phyloP scores from a whole-genome alignment of 768 basidiomycete species.

The Boletus bicolor region DNA sequence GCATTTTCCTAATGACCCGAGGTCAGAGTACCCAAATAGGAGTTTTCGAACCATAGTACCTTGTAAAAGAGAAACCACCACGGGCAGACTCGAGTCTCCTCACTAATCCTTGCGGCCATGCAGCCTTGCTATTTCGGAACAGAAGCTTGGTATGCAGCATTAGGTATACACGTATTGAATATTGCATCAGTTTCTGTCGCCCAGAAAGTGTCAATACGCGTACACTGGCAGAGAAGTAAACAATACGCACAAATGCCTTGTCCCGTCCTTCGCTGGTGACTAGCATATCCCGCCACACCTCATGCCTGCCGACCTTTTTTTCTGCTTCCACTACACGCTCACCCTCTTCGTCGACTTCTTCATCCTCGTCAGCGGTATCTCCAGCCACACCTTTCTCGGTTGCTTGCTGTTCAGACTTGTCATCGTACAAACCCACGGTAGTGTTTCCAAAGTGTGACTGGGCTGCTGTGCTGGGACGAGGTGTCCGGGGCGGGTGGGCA shows the following conservation, averaged over 20 bases:
- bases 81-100: conserved; percentile 51
- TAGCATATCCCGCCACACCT: conserved; percentile 79
- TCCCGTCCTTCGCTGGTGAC: conserved; percentile 77
- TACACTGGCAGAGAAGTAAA: background rate
- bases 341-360: conserved; percentile 50
- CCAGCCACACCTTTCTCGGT: conserved; percentile 13
- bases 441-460: conserved; percentile 26
- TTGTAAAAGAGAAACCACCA: conserved; percentile 69
- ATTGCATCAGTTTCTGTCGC: conserved; percentile 81
- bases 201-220: background rate
- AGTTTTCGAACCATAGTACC: conserved; percentile 42
- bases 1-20: conserved; percentile 55
- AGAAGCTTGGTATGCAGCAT: conserved; percentile 61
- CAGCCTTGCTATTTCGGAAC: conserved; percentile 39
- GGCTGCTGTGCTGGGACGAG: conserved; percentile 37
- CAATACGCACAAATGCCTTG: conserved; percentile 71
- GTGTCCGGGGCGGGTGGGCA: conserved; percentile 74
- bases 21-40: conserved; percentile 1
- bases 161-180: conserved; percentile 71
- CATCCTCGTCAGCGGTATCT: conserved; percentile 30
- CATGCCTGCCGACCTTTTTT: conserved; percentile 52
- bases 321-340: conserved; percentile 43
- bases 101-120: conserved; percentile 56
- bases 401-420: conserved; percentile 38
- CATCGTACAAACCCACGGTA: conserved; percentile 37